Conservation (phyloP, 2,329 filamentous ascomycete genomes). For the Fusarium domesticum region DNA sequence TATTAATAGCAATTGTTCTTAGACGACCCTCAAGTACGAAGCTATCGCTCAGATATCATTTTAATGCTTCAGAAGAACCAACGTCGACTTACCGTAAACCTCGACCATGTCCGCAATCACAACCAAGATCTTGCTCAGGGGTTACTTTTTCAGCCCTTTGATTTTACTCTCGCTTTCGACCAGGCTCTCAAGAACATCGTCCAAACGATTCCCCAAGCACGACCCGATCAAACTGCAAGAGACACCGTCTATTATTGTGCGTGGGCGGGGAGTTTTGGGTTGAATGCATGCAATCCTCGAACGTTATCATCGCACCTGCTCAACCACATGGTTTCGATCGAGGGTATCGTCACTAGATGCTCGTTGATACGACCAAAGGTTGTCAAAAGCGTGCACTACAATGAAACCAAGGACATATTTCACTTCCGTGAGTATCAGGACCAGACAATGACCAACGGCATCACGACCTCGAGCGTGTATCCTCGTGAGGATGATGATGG, state of each 20-base stretch:
- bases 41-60: slow-evolving; percentile 88
- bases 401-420: slow-evolving; percentile 81
- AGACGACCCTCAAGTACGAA: slow-evolving; percentile 57
- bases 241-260: slow-evolving; percentile 93
- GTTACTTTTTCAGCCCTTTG: slow-evolving; percentile 81
- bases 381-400: slow-evolving; percentile 97
- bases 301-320: slow-evolving; percentile 85
- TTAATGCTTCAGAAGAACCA: slow-evolving; percentile 68
- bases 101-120: slow-evolving; percentile 90
- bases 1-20: slow-evolving; percentile 7
- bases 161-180: slow-evolving; percentile 85
- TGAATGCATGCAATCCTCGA: slow-evolving; percentile 90
- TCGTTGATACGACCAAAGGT: slow-evolving; percentile 94
- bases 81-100: slow-evolving; percentile 65
- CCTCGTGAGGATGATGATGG: slow-evolving; percentile 91
- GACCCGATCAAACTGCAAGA: slow-evolving; percentile 70
- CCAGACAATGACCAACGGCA: slow-evolving; percentile 94
- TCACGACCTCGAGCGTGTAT: slow-evolving; percentile 87
- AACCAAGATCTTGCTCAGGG: slow-evolving; percentile 75
- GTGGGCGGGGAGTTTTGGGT: slow-evolving; percentile 93
- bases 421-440: slow-evolving; percentile 89
- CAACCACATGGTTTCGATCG: slow-evolving; percentile 95
- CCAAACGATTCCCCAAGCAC: slow-evolving; percentile 70
- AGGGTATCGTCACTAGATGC: slow-evolving; percentile 96
- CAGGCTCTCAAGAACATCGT: slow-evolving; percentile 86